Evolutionary conservation across 2,329 filamentous ascomycete species (phyloP).

Genomic region (Trichoderma polysporum): DNA sequence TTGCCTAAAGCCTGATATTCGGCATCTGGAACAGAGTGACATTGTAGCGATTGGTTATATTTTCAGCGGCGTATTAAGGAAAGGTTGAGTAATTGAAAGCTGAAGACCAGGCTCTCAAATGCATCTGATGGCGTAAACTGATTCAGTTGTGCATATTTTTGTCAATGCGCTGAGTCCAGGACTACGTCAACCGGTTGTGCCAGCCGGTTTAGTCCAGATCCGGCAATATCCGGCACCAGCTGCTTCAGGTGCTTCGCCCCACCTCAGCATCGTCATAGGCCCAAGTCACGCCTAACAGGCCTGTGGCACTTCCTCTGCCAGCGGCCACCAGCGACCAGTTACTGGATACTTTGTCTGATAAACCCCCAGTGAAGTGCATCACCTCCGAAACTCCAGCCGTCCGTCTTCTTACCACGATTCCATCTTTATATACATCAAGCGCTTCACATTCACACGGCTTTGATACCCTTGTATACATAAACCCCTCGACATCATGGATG

Average conservation of each 20-base stretch:
- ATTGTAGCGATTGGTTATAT: slow-evolving; percentile 25
- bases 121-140: neutral
- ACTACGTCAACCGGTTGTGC: no score
- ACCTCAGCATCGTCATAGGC: slow-evolving; percentile 19
- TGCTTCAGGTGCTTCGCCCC: slow-evolving; percentile 9
- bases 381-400: neutral
- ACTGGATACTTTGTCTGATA: neutral
- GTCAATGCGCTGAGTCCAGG: neutral
- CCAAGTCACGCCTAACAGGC: slow-evolving; percentile 8
- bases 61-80: neutral
- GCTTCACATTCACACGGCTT: neutral
- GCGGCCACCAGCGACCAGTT: neutral
- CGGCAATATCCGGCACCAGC: slow-evolving; percentile 6
- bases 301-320: neutral
- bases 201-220: slow-evolving; percentile 2
- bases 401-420: neutral
- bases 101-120: no score
- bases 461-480: neutral
- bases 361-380: neutral
- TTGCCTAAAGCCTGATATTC: slow-evolving; percentile 28
- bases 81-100: neutral
- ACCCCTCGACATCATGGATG: slow-evolving; percentile 58
- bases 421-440: neutral
- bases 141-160: neutral
- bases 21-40: slow-evolving; percentile 35